These are phyloP conservation scores for Vigna radiata DNA, from an alignment of 306 rosid genomes.

Conservation along the genomic window DNA sequence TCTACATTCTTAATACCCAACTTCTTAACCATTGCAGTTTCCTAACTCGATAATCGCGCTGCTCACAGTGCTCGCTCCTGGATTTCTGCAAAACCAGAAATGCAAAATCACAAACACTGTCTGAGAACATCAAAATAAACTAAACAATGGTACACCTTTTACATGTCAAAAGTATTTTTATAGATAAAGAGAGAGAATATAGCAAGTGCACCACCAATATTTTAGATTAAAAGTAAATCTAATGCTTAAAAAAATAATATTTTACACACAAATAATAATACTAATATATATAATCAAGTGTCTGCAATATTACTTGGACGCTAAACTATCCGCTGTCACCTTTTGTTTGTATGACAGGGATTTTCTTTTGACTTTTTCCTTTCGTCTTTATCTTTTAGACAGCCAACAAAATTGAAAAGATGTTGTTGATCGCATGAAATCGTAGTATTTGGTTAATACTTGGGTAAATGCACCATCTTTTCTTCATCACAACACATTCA, in stretches of 20 bases:
- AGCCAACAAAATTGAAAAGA: slow-evolving; percentile 27
- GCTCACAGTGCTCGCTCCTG: background rate
- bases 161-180: slow-evolving; percentile 4
- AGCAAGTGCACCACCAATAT: background rate
- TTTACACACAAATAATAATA: background rate
- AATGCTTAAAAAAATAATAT: background rate
- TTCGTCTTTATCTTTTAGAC: slow-evolving; percentile 14
- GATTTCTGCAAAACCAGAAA: slow-evolving; percentile 32
- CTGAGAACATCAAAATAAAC: background rate
- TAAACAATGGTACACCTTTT: slow-evolving; percentile 3
- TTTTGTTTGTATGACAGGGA: background rate
- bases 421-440: slow-evolving; percentile 31
- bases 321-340: background rate
- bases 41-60: background rate
- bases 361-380: slow-evolving; percentile 25
- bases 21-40: slow-evolving; percentile 11
- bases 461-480: slow-evolving; percentile 31
- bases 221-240: background rate
- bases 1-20: slow-evolving; percentile 14
- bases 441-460: slow-evolving; percentile 33
- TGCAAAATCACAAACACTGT: slow-evolving; percentile 30
- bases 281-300: background rate
- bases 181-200: background rate
- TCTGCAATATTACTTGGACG: background rate
- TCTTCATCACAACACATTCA: background rate